Percentiles rank a stretch among this genome's conserved stretches.
phyloP scores from a whole-genome alignment of 1,284 basidiomycete species.

The Rhodotorula sp. region DNA sequence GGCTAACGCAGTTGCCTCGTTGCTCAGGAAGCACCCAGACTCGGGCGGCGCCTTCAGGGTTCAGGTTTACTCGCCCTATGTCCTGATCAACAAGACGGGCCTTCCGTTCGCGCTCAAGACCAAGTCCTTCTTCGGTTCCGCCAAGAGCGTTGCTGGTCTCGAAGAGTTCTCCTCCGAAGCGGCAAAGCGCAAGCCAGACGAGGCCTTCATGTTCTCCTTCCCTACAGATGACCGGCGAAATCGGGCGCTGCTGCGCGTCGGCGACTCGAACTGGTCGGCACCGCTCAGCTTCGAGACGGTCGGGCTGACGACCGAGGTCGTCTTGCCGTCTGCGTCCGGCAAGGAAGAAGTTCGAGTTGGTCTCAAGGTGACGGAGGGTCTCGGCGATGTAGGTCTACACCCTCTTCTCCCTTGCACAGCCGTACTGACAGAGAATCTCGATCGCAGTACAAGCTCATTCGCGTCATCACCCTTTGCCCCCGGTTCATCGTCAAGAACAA shows the following conservation, averaged over 20 bases:
- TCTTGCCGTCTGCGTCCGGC: conserved; percentile 66
- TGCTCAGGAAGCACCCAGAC: conserved; percentile 68
- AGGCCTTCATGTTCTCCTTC: conserved; percentile 72
- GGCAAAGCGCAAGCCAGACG: conserved; percentile 42
- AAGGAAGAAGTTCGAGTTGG: conserved; percentile 83
- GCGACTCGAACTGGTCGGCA: conserved; percentile 84
- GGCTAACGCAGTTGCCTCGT: conserved; percentile 48
- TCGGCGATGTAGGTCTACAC: conserved; percentile 63
- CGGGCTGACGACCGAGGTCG: conserved; percentile 80
- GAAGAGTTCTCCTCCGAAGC: conserved; percentile 54
- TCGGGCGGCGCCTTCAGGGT: conserved; percentile 98
- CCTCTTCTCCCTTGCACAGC: no score
- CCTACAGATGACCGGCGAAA: conserved; percentile 72
- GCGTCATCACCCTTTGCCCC: conserved; percentile 88
- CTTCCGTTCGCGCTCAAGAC: conserved; percentile 77
- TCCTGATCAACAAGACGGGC: conserved; percentile 91
- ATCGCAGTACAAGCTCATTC: conserved; percentile 79
- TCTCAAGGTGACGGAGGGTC: conserved; percentile 86
- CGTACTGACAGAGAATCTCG: neutral
- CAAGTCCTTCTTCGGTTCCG: conserved; percentile 66
- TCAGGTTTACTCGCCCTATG: conserved; percentile 90
- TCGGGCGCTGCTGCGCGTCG: conserved; percentile 77
- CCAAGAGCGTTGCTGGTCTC: conserved; percentile 84
- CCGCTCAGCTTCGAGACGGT: conserved; percentile 86
- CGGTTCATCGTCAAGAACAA: conserved; percentile 88